Conservation (phyloP, 2,329 filamentous ascomycete species). For the Xenoacremonium recifei region DNA sequence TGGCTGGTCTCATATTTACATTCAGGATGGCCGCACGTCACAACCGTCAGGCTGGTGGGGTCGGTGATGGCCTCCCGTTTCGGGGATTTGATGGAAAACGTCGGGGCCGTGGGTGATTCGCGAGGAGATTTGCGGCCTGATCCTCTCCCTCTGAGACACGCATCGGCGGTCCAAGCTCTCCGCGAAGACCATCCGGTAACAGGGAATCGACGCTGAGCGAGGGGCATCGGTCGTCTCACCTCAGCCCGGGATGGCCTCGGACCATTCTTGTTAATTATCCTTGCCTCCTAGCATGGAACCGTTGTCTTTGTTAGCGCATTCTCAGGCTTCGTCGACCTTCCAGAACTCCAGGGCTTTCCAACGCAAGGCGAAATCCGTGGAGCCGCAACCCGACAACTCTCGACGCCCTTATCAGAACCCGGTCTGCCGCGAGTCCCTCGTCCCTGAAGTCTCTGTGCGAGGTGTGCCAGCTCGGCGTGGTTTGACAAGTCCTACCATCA, state of each 20-base stretch:
- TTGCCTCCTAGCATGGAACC: conserved; percentile 24
- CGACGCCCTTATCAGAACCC: conserved; percentile 16
- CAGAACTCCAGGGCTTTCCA: conserved; percentile 30
- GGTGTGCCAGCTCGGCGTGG: conserved; percentile 5
- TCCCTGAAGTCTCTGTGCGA: conserved; percentile 18
- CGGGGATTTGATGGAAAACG: conserved; percentile 9
- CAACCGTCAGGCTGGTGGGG: conserved; percentile 11
- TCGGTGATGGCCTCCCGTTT: conserved; percentile 12
- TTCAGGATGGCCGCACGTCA: conserved; percentile 17
- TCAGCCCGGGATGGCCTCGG: conserved; percentile 9
- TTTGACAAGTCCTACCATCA: conserved; percentile 9
- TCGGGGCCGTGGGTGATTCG: conserved; percentile 14
- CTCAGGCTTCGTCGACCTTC: conserved; percentile 26
- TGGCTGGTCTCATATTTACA: conserved; percentile 22
- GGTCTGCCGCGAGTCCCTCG: conserved; percentile 5
- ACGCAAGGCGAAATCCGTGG: conserved; percentile 19
- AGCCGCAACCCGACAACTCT: conserved; percentile 24
- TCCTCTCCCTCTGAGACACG: conserved; percentile 10
- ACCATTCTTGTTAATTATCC: conserved; percentile 24
- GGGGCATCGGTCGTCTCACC: conserved; percentile 10
- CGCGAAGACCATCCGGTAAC: conserved; percentile 13
- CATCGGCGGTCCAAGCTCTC: background rate
- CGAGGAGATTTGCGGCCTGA: conserved; percentile 13
- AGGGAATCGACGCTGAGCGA: conserved; percentile 10
- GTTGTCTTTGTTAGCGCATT: conserved; percentile 28